Evolutionary conservation across 495 filamentous ascomycete genomes (phyloP).

Genomic region (Aspergillus kassunensis): DNA sequence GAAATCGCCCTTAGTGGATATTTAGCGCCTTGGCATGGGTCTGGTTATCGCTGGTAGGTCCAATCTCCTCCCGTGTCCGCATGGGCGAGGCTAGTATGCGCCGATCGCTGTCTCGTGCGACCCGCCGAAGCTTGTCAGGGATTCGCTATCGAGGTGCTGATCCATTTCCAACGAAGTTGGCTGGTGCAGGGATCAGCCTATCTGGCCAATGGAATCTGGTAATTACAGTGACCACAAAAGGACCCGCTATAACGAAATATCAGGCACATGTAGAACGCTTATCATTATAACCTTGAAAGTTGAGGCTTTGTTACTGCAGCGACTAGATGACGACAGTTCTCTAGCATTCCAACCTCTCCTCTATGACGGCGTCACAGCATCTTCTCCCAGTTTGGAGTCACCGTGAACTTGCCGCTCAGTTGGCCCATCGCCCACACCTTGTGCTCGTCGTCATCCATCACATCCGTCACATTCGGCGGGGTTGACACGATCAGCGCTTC

Average conservation of each 20-base stretch:
- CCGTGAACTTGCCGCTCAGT: constrained; percentile 47
- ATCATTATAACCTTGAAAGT: not conserved
- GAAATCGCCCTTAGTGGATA: constrained; percentile 13
- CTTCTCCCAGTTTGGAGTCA: constrained; percentile 46
- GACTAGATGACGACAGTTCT: not conserved
- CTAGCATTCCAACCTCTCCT: not conserved
- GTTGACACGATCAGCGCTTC: constrained; percentile 42
- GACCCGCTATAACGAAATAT: constrained; percentile 2
- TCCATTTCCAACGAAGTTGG: not conserved
- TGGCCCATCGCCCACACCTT: constrained; percentile 49
- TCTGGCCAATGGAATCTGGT: too few species aligned
- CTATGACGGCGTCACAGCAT: constrained; percentile 30
- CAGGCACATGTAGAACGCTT: constrained; percentile 1
- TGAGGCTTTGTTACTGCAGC: not conserved
- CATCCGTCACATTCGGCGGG: constrained; percentile 24
- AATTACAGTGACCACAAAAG: too few species aligned
- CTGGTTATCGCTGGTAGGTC: too few species aligned
- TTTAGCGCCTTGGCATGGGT: not conserved
- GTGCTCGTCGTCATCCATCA: constrained; percentile 26
- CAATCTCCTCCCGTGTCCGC: constrained; percentile 15
- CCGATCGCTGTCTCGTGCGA: constrained; percentile 25
- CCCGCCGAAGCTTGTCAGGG: constrained; percentile 21
- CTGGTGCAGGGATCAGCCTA: not conserved
- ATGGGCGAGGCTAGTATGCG: constrained; percentile 16
- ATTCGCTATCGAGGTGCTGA: constrained; percentile 1